Base-by-base conservation (phyloP, 1,139 yeast species). In the Candida sp. region DNA sequence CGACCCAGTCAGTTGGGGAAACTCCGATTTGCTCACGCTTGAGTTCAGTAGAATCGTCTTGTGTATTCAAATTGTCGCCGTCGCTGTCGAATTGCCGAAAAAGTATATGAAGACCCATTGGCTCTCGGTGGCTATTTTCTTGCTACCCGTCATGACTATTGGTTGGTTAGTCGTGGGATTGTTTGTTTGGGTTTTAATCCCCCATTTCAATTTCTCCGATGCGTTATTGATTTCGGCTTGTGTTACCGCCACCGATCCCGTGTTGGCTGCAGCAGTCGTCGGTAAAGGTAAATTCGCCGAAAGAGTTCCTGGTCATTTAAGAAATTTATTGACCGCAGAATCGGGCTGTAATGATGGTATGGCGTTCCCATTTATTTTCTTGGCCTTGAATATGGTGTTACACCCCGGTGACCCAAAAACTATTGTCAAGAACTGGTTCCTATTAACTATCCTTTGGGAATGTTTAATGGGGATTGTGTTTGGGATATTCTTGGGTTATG, bases 291-390 rank as follows among this genome's bases (percentile, higher is more conserved):
- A 91, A 58, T 93, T 93, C 63, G 97, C 99, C n/a, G 83, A 81
- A 59, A 79, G 97, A 50, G 98, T 93, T 11, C 99, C 99, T 0
- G 98, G 98, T 5, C 98, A 93, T 66, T 77, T 93, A 64, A 76
- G 99, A 61, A 91, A 93, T 57, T 68, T 93, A 41, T 68, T 93
- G 36, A 81, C 95, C 27, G 97, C 98, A 0, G 99, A 93, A 60
- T 89, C 97, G 0, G 98, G 96, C 7, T 91, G 97, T 66, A 93
- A 93, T 64, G 99, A 93, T 60, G 99, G 99, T 43, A 87, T 93
- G 95, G 98, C 99, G 0, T 91, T 90, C 61, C 99, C 99, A 0
- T 93, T 93, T 60, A 88, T 90, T 36, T 90, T 75, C 55, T 68
- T 91, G 41, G 84, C 96, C 1, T 62, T 90, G 43, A 77, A 84